Conservation (phyloP, 352 stramenopile species). For the Phytophthora cryptogea region DNA sequence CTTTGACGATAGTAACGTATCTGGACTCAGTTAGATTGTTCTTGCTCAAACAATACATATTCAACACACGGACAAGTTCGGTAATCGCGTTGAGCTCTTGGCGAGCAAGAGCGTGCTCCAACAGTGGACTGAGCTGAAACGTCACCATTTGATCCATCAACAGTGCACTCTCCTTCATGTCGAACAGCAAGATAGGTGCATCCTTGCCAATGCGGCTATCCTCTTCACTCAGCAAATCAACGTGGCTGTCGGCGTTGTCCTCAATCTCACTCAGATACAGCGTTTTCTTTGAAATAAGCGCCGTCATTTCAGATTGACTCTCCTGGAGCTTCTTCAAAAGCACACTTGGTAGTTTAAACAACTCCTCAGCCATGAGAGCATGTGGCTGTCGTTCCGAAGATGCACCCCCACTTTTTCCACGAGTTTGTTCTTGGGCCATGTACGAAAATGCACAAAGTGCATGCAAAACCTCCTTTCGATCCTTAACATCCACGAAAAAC, state of each 20-base stretch:
- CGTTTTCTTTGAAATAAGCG: constrained; percentile 68
- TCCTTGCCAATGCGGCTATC: constrained; percentile 72
- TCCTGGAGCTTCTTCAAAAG: constrained; percentile 67
- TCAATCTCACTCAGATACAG: constrained; percentile 78
- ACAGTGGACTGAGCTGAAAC: constrained; percentile 79
- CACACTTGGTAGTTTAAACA: constrained; percentile 65
- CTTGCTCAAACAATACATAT: constrained; percentile 44
- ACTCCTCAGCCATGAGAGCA: constrained; percentile 63
- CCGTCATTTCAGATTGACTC: constrained; percentile 53
- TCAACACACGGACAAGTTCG: constrained; percentile 60
- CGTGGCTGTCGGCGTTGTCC: constrained; percentile 51
- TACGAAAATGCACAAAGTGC: constrained; percentile 85
- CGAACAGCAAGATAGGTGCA: constrained; percentile 80
- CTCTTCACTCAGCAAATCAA: constrained; percentile 60
- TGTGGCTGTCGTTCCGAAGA: constrained; percentile 25
- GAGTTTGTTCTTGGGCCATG: constrained; percentile 59
- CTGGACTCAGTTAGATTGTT: constrained; percentile 16
- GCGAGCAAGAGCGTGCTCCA: constrained; percentile 68
- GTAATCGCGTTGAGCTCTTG: constrained; percentile 69
- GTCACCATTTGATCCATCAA: constrained; percentile 73
- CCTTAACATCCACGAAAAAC: constrained; percentile 71
- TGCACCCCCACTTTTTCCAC: constrained; percentile 22
- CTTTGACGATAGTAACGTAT: constrained; percentile 26
- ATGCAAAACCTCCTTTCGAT: constrained; percentile 75
- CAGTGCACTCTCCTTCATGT: constrained; percentile 72